These are phyloP conservation scores for Suhomyces maxii DNA, from an alignment of 1,139 yeast genomes.

Conservation along the genomic window DNA sequence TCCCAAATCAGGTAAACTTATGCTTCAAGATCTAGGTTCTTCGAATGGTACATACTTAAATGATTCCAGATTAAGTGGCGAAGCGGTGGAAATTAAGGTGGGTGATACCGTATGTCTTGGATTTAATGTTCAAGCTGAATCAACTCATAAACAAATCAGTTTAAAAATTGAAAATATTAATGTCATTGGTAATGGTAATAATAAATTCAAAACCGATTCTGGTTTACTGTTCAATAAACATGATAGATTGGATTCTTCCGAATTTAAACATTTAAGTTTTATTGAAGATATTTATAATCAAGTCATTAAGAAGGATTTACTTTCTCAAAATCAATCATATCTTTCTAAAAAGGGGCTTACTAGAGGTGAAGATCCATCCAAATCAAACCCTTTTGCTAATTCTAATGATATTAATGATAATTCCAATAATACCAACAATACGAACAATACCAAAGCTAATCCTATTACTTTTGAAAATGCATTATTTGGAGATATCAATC, in stretches of 20 bases:
- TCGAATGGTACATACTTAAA: conserved; percentile 95
- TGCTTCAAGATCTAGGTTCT: conserved; percentile 81
- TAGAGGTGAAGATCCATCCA: too few species aligned
- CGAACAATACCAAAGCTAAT: background rate
- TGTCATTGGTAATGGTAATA: conserved; percentile 37
- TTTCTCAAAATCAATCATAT: too few species aligned
- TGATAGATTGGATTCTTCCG: conserved; percentile 23
- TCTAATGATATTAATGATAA: too few species aligned
- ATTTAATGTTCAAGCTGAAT: conserved; percentile 83
- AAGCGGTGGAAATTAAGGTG: conserved; percentile 61
- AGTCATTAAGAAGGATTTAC: conserved; percentile 11
- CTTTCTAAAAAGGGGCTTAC: too few species aligned
- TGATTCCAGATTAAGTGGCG: conserved; percentile 65
- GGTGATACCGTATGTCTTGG: conserved; percentile 89
- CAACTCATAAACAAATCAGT: conserved; percentile 80
- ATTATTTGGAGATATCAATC: conserved; percentile 74
- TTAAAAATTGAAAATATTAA: conserved; percentile 75
- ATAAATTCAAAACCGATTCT: background rate
- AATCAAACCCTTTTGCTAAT: too few species aligned
- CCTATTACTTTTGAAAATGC: conserved; percentile 57
- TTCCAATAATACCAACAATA: background rate
- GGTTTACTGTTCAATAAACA: conserved; percentile 9
- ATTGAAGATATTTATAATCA: conserved; percentile 39
- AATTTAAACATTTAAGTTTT: conserved; percentile 45
- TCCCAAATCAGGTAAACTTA: conserved; percentile 63